These are phyloP conservation scores for Rhynchospora pubera DNA, from an alignment of 176 grass and related monocot species.

Conservation along the genomic window DNA sequence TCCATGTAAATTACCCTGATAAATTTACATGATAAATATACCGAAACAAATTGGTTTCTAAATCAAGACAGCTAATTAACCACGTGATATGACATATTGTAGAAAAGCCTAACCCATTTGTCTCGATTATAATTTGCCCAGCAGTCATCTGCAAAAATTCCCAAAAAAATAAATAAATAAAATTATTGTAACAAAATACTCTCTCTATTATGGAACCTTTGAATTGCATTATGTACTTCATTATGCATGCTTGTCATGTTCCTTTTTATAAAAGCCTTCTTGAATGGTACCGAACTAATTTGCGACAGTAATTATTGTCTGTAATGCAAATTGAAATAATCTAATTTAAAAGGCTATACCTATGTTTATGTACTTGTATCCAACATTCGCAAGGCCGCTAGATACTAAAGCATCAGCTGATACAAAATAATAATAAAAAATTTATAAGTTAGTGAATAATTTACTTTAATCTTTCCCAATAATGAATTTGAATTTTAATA, in stretches of 20 bases:
- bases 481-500: background rate
- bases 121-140: constrained; percentile 51
- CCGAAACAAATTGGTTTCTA: background rate
- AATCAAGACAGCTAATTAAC: background rate
- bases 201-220: background rate
- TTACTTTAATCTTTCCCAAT: background rate
- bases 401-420: constrained; percentile 51
- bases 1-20: constrained; percentile 41
- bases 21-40: background rate
- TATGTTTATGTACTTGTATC: constrained; percentile 62
- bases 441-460: background rate
- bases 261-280: background rate
- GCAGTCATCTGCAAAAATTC: constrained; percentile 54
- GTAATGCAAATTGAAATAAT: background rate
- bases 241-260: background rate
- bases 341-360: constrained; percentile 10
- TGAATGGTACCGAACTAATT: background rate
- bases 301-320: background rate
- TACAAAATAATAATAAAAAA: background rate
- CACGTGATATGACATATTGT: background rate
- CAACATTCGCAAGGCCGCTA: constrained; percentile 42
- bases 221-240: background rate
- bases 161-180: background rate
- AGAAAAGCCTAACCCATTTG: constrained; percentile 21
- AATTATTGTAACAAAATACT: constrained; percentile 7